These are phyloP conservation scores for Rhododendron simsii DNA, from an alignment of 148 eudicot species.

Conservation along the genomic window DNA sequence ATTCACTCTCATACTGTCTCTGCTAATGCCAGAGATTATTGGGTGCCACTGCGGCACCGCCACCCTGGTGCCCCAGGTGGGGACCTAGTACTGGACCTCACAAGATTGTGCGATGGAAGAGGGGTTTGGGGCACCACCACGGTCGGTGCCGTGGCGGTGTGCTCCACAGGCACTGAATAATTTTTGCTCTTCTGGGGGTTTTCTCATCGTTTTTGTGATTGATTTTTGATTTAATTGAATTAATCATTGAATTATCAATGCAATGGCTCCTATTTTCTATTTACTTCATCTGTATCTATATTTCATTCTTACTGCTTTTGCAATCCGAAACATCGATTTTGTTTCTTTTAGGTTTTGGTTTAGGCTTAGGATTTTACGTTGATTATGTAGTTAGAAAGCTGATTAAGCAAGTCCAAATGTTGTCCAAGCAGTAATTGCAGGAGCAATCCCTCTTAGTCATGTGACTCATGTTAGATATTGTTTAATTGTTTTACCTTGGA, in stretches of 20 bases:
- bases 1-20: not conserved
- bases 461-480: too few species aligned
- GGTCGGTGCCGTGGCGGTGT: too few species aligned
- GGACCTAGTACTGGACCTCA: too few species aligned
- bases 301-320: not conserved
- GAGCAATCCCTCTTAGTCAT: not conserved
- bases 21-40: not conserved
- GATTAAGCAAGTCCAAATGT: not conserved
- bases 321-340: not conserved
- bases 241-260: not conserved
- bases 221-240: not conserved
- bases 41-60: too few species aligned
- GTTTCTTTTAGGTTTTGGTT: not conserved
- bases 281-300: not conserved
- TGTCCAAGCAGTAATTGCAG: not conserved
- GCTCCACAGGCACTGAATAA: too few species aligned
- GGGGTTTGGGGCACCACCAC: too few species aligned
- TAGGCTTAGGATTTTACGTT: not conserved
- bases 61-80: too few species aligned
- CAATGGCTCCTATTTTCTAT: not conserved
- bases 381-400: not conserved
- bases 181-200: not conserved
- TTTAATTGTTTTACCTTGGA: not conserved
- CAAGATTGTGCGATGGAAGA: too few species aligned
- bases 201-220: not conserved